Evolutionary conservation across 2,329 filamentous ascomycete genomes (phyloP), one percentile per base, ranked within the genome.

Genomic region (Daldinia sp.): DNA sequence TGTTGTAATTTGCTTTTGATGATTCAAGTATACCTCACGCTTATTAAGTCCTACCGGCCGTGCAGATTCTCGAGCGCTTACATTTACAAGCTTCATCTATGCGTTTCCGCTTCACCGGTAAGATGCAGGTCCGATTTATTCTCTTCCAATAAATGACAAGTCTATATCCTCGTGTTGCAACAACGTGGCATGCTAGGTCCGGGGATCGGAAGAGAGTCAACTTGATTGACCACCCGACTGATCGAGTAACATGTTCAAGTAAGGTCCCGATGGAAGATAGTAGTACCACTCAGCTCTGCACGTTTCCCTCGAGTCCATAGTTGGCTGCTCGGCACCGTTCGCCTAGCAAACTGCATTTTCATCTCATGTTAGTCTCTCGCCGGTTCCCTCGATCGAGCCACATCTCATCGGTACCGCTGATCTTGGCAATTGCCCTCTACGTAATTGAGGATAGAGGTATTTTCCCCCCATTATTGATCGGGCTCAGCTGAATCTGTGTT

Each of bases 121-220:
- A 15, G 48, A 44, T 68, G 68, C 68, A 70, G 46, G 55, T 66
- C 28, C 37, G 6, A 18, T 6, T 15, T 5, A 18, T 26, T 13
- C 30, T 54, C 68, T 60, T 59, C 61, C 61, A 68, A 65, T 70
- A 39, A 48, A 15, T 30, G 39, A 30, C 15, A n/a, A 33, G 18
- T 18, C 39, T 20, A n/a, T 5, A 44, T 60, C 68, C 64, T 70
- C 68, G 64, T 70, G 58, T 54, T 42, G 48, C 48, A 56, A 54
- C 51, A 23, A 28, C 53, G 57, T 59, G 41, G 41, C 39, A 23
- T 4, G 10, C 33, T 35, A 18, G 18, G 46, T 18, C 33, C 2
- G 41, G 37, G 46, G 9, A 48, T 53, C 68, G 63, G 67, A n/a
- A 23, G 33, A n/a, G 30, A n/a, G 20, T 35, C n/a, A n/a, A 1